A percentile compares a stretch with the other conserved stretches of the same genome.
Evolutionary conservation across 129 eudicot genomes (phyloP).

Genomic region (Heracleum sosnowskyi): DNA sequence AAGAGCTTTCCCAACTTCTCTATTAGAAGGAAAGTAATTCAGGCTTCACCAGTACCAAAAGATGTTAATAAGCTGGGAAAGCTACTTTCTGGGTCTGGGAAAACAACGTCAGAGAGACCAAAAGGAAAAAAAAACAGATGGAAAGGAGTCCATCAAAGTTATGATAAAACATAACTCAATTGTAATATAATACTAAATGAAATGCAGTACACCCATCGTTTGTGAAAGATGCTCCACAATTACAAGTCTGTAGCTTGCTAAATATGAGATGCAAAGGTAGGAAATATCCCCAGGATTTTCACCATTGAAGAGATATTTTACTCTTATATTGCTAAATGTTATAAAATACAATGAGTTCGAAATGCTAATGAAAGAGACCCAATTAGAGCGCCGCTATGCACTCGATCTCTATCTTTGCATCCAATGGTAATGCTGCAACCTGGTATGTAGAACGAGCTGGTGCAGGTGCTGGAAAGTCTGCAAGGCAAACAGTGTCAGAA

Average conservation of each 20-base stretch:
- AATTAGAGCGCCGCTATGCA: slow-evolving; percentile 67
- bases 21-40: too few relatives aligned
- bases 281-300: slow-evolving; percentile 1
- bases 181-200: background rate
- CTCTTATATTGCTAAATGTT: slow-evolving; percentile 10
- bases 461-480: slow-evolving; percentile 83
- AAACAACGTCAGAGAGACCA: background rate
- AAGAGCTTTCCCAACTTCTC: too few relatives aligned
- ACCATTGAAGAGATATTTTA: background rate
- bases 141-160: background rate
- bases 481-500: slow-evolving; percentile 10
- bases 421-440: slow-evolving; percentile 90
- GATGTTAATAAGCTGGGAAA: background rate
- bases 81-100: background rate
- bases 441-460: slow-evolving; percentile 96
- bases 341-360: background rate
- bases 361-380: slow-evolving; percentile 10
- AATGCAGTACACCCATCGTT: background rate
- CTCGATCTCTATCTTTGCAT: slow-evolving; percentile 81
- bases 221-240: background rate
- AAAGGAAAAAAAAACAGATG: background rate
- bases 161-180: background rate
- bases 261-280: background rate
- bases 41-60: too few relatives aligned
- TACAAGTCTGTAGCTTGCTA: background rate